These are phyloP conservation scores for Cicer chorassanicum DNA, from an alignment of 306 rosid genomes.

Conservation along the genomic window DNA sequence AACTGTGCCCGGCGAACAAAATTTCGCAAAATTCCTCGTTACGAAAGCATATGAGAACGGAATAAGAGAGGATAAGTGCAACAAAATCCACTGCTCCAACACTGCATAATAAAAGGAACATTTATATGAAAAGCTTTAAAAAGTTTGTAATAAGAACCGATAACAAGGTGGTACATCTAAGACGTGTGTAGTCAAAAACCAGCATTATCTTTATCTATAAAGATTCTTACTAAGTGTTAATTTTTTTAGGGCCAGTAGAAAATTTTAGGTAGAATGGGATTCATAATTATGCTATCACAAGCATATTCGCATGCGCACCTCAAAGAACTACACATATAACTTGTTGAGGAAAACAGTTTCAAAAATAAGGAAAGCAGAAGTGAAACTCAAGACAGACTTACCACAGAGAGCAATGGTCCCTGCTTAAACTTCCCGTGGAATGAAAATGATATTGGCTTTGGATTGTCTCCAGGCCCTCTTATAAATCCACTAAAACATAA, in stretches of 20 bases:
- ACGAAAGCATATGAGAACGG: slow-evolving; percentile 73
- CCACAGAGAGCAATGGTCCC: slow-evolving; percentile 95
- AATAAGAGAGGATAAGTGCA: slow-evolving; percentile 89
- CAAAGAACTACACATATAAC: background rate
- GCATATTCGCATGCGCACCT: background rate
- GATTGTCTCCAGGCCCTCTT: slow-evolving; percentile 93
- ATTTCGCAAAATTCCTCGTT: slow-evolving; percentile 6
- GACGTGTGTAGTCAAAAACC: slow-evolving; percentile 10
- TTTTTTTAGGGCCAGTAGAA: background rate
- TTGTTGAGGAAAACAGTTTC: background rate
- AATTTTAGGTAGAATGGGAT: slow-evolving; percentile 7
- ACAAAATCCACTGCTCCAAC: slow-evolving; percentile 98
- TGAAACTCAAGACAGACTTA: slow-evolving; percentile 47
- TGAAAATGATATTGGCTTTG: slow-evolving; percentile 79
- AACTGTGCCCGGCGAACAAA: slow-evolving; percentile 13
- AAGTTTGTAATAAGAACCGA: slow-evolving; percentile 20
- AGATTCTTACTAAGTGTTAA: background rate
- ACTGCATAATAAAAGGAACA: slow-evolving; percentile 56
- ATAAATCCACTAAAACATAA: slow-evolving; percentile 75
- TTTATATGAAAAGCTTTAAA: slow-evolving; percentile 14
- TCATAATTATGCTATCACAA: background rate
- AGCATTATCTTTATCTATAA: background rate
- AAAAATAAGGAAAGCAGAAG: slow-evolving; percentile 3
- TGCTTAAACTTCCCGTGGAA: slow-evolving; percentile 86
- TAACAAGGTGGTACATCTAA: slow-evolving; percentile 26